A percentile compares a stretch with the other conserved stretches of the same genome.
Conservation (phyloP, 2,329 filamentous ascomycete genomes). For the Pyricularia pennisetigena region DNA sequence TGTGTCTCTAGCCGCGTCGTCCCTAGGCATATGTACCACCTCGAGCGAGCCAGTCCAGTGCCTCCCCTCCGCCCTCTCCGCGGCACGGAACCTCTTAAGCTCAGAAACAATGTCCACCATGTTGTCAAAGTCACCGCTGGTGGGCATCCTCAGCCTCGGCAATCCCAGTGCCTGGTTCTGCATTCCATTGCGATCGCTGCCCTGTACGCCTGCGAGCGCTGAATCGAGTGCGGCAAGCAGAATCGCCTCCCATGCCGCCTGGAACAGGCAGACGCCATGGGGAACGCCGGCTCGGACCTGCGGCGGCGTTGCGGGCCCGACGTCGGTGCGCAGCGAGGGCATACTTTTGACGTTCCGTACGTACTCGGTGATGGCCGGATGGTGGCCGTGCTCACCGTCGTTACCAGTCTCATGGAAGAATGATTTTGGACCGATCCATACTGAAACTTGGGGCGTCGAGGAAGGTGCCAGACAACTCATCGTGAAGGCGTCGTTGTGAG, state of each 20-base stretch:
- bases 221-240: constrained; percentile 21
- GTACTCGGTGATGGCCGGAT: constrained; percentile 35
- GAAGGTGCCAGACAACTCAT: not conserved
- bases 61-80: constrained; percentile 17
- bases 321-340: constrained; percentile 20
- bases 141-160: constrained; percentile 16
- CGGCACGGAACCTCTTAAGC: constrained; percentile 27
- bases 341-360: constrained; percentile 29
- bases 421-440: constrained; percentile 35
- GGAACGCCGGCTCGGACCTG: constrained; percentile 43
- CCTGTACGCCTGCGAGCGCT: not conserved
- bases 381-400: constrained; percentile 6
- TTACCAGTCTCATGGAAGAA: not conserved
- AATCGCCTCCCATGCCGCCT: constrained; percentile 41
- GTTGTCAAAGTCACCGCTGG: constrained; percentile 17
- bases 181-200: not conserved
- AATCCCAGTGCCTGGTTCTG: not conserved
- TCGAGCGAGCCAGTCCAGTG: constrained; percentile 29
- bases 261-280: constrained; percentile 31
- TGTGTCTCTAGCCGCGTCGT: not conserved
- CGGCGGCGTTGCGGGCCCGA: constrained; percentile 36
- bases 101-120: constrained; percentile 34
- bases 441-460: constrained; percentile 12
- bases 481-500: not conserved
- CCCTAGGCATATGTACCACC: constrained; percentile 13